Percentiles rank a stretch among this genome's conserved stretches.
These are phyloP conservation scores for Thelonectria blattea DNA, from an alignment of 2,329 filamentous ascomycete species.

Conservation along the genomic window DNA sequence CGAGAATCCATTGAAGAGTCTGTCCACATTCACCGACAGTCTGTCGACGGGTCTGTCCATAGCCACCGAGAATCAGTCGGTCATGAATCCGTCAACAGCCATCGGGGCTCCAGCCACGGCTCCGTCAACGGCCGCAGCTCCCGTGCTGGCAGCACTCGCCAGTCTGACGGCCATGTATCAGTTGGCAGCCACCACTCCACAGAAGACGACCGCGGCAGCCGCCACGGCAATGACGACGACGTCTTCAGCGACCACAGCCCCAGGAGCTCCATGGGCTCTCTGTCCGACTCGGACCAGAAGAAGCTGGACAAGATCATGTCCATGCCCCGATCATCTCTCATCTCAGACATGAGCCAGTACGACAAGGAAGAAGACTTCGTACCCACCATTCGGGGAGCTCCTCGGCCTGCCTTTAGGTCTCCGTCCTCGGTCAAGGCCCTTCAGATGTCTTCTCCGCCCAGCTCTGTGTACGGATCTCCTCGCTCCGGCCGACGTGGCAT, in stretches of 20 bases:
- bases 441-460: conserved; percentile 72
- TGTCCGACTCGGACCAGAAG: conserved; percentile 46
- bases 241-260: conserved; percentile 65
- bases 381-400: conserved; percentile 62
- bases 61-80: conserved; percentile 6
- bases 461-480: conserved; percentile 62
- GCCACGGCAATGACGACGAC: conserved; percentile 60
- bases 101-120: conserved; percentile 1
- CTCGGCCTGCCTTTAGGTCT: conserved; percentile 70
- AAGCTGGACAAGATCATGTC: conserved; percentile 44
- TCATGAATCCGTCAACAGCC: conserved; percentile 1
- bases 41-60: background rate
- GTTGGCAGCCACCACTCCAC: conserved; percentile 27
- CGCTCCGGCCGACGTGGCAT: conserved; percentile 58
- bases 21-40: background rate
- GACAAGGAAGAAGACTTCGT: conserved; percentile 54
- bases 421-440: conserved; percentile 72
- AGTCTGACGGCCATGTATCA: conserved; percentile 35
- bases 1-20: background rate
- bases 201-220: conserved; percentile 46
- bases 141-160: conserved; percentile 29
- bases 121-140: conserved; percentile 1
- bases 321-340: conserved; percentile 45
- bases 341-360: conserved; percentile 60
- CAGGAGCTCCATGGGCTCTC: conserved; percentile 62